Base-by-base conservation (phyloP, 306 rosid genomes). In the Hippophae gyantsensis region DNA sequence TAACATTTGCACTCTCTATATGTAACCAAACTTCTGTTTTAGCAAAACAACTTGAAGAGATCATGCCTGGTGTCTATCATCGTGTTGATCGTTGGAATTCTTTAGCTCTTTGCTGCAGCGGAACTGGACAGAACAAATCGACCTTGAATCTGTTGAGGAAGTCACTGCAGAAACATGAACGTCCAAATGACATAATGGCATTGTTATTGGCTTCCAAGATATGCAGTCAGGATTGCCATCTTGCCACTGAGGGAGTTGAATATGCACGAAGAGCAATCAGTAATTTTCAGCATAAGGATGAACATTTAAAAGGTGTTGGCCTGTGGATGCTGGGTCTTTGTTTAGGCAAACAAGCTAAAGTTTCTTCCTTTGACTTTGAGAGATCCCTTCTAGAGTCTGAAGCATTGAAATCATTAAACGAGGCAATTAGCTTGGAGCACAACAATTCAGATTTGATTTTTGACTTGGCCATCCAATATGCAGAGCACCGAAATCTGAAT, bases 11-110 rank as follows among this genome's bases (percentile, higher is more conserved):
- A 49, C 86, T 93, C 66, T 93, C 99, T 42, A 50, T 69, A 46
- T 88, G 99, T 77, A 70, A 78, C 74, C 93, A 88, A 81, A 88
- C 95, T 51, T 86, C 81, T 47, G 65, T 74, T 68, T 74, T 92
- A 67, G 95, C 90, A 56, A 86, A 77, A 74, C 88, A 83, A 58
- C 70, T 88, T 43, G 95, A 88, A 74, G 99, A 82, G 71, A 67
- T 88, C 70, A 66, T 86, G 84, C 99, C 99, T 72, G 97, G 97
- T 44, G 76, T 84, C 26, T 85, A 76, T 69, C 95, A 76, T 50
- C 97, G 99, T 6, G 82, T 84, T 53, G 97, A 88, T 42, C 89
- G 86, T 65, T 92, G 99, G 99, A 88, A 83, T 52, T 72, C 73
- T 61, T 76, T 93, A 84, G 95, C 99, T 63, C 78, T 93, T 56